Evolutionary conservation across 805 yeast genomes (phyloP).

Genomic region (Candida maris): DNA sequence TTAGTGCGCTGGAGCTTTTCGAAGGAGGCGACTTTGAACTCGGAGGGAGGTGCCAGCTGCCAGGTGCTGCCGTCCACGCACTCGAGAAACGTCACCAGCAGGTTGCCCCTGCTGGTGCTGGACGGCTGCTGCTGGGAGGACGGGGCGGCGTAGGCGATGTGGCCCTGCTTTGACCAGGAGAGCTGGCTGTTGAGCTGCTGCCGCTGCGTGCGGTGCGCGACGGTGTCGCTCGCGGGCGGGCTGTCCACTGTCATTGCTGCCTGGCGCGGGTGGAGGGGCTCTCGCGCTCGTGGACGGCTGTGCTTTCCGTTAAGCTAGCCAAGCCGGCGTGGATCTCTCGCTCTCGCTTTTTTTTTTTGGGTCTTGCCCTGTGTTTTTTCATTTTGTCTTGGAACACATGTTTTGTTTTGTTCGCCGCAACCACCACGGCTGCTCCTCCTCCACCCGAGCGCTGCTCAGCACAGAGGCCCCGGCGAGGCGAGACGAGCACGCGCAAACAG

Average conservation of each 20-base stretch:
- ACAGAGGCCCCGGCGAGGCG: too few relatives aligned
- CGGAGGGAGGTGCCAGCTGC: constrained; percentile 64
- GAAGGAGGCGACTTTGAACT: constrained; percentile 22
- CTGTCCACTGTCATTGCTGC: constrained; percentile 9
- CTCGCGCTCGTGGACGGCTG: too few relatives aligned
- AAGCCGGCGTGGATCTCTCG: too few relatives aligned
- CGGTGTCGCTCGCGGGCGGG: constrained; percentile 20
- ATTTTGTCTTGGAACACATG: too few relatives aligned
- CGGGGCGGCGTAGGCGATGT: constrained; percentile 60
- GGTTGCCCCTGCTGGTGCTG: constrained; percentile 29
- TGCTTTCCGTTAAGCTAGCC: too few relatives aligned
- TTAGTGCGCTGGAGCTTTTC: constrained; percentile 14
- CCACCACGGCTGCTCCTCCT: too few relatives aligned
- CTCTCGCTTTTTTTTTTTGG: too few relatives aligned
- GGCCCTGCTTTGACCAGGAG: constrained; percentile 83
- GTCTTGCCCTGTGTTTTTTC: too few relatives aligned
- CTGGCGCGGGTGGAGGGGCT: too few relatives aligned
- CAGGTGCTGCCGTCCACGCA: constrained; percentile 73
- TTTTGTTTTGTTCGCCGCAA: too few relatives aligned
- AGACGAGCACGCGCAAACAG: too few relatives aligned
- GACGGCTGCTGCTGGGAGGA: constrained; percentile 23
- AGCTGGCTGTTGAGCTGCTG: constrained; percentile 24
- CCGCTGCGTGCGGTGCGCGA: constrained; percentile 21
- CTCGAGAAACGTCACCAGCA: constrained; percentile 65
- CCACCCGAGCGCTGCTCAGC: too few relatives aligned